phyloP scores from a whole-genome alignment of 495 filamentous ascomycete genomes.

The Penicillium dipodomyicola region DNA sequence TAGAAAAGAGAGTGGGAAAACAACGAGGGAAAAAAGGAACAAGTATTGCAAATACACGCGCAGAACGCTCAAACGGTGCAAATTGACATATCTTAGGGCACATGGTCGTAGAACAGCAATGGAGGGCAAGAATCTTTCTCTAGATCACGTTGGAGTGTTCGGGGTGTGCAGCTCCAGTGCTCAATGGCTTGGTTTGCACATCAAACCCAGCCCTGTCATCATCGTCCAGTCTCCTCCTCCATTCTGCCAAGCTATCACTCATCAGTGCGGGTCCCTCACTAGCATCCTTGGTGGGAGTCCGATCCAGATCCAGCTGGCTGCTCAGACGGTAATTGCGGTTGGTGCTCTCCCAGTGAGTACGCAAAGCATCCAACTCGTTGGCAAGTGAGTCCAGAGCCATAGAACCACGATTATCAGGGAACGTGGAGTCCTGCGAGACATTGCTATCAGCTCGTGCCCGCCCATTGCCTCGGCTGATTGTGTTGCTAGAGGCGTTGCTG shows the following conservation, averaged over 20 bases:
- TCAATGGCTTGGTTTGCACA: conserved; percentile 31
- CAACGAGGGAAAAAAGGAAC: conserved; percentile 6
- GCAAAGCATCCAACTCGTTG: conserved; percentile 82
- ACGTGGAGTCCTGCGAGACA: conserved; percentile 59
- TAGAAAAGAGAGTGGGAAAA: conserved; percentile 22
- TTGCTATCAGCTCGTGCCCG: conserved; percentile 44
- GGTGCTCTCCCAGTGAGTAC: conserved; percentile 90
- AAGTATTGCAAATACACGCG: conserved; percentile 18
- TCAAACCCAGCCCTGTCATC: conserved; percentile 47
- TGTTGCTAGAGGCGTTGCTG: conserved; percentile 47
- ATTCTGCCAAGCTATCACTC: conserved; percentile 69
- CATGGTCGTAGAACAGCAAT: conserved; percentile 21
- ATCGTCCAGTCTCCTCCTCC: conserved; percentile 69
- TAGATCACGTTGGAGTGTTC: conserved; percentile 40
- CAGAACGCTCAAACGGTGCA: conserved; percentile 27
- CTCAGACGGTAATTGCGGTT: conserved; percentile 91
- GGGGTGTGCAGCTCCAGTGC: conserved; percentile 20
- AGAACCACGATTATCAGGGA: conserved; percentile 67
- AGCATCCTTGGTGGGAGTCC: conserved; percentile 54
- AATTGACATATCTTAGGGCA: conserved; percentile 29
- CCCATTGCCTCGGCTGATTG: conserved; percentile 23
- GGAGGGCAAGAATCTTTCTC: conserved; percentile 11
- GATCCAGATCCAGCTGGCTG: conserved; percentile 81
- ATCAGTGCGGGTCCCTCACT: conserved; percentile 47
- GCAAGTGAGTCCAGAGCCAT: conserved; percentile 89